Base-by-base conservation (phyloP, 805 yeast species). In the Yamadazyma kitorensis region DNA sequence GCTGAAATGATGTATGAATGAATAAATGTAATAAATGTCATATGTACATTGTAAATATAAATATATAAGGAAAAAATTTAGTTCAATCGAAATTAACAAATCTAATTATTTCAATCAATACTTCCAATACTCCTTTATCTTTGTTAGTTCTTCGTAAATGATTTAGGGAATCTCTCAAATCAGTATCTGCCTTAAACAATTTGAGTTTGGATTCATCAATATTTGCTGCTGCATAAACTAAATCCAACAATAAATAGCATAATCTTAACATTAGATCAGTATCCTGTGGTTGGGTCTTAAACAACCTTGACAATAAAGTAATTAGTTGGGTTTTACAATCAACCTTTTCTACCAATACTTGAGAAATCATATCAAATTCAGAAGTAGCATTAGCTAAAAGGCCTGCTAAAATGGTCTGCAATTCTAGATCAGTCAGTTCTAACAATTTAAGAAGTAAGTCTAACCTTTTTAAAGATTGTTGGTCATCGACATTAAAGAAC, bases 401-500 rank as follows among this genome's bases (percentile, higher is more conserved):
- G 1, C 72, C 70, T 1, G 67, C 60, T 16, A 67, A 37, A 4
- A 51, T 55, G 4, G 41, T 37, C 39, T 62, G 68, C 4, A 67
- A 42, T 4, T 37, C 29, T 13, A 47, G 52, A 40, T 59, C 54
- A n/a, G 43, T 36, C 17, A 68, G 58, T 29, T 67, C 56, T 11
- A 67, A 49, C 33, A 67, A 31, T 30, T 55, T 63, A 4, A 67
- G 43, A 23, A 63, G 40, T 2, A 66, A 34, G 2, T 46, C 41
- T 23, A 65, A 48, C 33, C 71, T 40, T 18, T 51, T 55, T 18
- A 22, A n/a, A 29, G 61, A 52, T 16, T 51, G 61, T 3, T 39
- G 17, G 30, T 48, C 51, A 8, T 61, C 71, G 11, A 76, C 62
- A 45, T 81, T 78, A 61, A 83, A 83, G 45, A 82, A 71, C 40